Evolutionary conservation across 1,284 basidiomycete species (phyloP).

Genomic region (Irpex sp.): DNA sequence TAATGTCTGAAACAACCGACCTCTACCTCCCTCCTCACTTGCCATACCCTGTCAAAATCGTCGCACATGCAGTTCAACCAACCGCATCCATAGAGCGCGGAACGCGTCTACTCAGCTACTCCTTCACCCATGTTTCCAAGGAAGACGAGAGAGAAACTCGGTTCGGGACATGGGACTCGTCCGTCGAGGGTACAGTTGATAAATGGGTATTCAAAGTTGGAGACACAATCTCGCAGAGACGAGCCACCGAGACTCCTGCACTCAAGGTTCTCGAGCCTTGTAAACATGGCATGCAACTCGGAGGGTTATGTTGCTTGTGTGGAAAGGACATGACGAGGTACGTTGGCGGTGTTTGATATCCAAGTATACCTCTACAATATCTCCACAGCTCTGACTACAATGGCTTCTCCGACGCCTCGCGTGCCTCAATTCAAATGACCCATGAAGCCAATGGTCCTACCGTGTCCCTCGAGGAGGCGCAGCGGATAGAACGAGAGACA

Average conservation of each 20-base stretch:
- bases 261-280: constrained; percentile 81
- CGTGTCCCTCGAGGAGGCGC: constrained; percentile 82
- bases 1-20: constrained; percentile 45
- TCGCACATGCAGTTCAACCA: constrained; percentile 53
- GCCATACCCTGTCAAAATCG: constrained; percentile 78
- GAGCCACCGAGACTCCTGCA: constrained; percentile 54
- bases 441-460: constrained; percentile 79
- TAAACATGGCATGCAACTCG: constrained; percentile 90
- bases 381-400: constrained; percentile 78
- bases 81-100: constrained; percentile 57
- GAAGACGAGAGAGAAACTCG: constrained; percentile 58
- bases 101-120: constrained; percentile 75
- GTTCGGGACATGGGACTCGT: constrained; percentile 85
- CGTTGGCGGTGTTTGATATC: constrained; percentile 27
- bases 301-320: constrained; percentile 90
- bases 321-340: constrained; percentile 93
- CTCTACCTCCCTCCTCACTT: constrained; percentile 67
- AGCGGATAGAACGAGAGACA: constrained; percentile 82
- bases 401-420: constrained; percentile 75
- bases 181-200: constrained; percentile 72
- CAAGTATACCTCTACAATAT: constrained; percentile 9
- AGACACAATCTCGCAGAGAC: constrained; percentile 54
- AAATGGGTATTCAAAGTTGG: constrained; percentile 62
- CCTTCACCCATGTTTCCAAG: constrained; percentile 53
- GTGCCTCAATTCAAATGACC: constrained; percentile 83